Evolutionary conservation across 805 yeast genomes (phyloP).

Genomic region (Teunomyces atbi): DNA sequence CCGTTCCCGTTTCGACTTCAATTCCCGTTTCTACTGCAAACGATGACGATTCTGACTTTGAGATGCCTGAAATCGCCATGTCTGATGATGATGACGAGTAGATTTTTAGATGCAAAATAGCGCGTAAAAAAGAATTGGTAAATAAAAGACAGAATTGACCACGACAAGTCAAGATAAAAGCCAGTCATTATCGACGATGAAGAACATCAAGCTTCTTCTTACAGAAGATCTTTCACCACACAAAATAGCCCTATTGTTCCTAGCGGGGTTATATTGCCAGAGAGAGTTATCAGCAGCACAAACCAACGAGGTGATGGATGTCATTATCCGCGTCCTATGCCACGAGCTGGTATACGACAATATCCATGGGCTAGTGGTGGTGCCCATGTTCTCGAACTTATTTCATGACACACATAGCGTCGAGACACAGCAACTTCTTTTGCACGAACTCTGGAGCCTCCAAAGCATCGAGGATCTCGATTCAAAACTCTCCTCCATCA

Average conservation of each 20-base stretch:
- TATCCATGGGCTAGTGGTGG: constrained; percentile 17
- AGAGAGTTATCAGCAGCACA: constrained; percentile 30
- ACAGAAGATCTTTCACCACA: constrained; percentile 52
- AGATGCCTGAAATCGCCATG: constrained; percentile 47
- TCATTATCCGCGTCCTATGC: not conserved
- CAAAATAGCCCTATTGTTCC: constrained; percentile 48
- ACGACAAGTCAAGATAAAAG: too few species aligned
- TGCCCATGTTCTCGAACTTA: constrained; percentile 34
- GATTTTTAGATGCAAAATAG: not conserved
- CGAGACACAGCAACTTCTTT: constrained; percentile 27
- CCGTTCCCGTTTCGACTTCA: constrained; percentile 5
- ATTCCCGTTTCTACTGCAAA: constrained; percentile 10
- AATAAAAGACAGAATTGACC: too few species aligned
- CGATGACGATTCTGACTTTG: constrained; percentile 46
- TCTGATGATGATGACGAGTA: constrained; percentile 40
- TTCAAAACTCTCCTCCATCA: constrained; percentile 22
- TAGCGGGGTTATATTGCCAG: constrained; percentile 47
- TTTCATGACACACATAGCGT: constrained; percentile 11
- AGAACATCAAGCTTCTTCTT: constrained; percentile 21
- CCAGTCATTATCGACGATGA: not conserved
- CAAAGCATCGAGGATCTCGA: constrained; percentile 49
- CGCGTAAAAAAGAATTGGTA: not conserved
- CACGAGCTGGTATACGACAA: constrained; percentile 29
- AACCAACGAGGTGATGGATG: not conserved
- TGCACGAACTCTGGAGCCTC: constrained; percentile 39